A percentile compares a stretch with the other conserved stretches of the same genome.
These are phyloP conservation scores for Scheffersomyces segobiensis DNA, from an alignment of 1,139 yeast species.

Conservation along the genomic window DNA sequence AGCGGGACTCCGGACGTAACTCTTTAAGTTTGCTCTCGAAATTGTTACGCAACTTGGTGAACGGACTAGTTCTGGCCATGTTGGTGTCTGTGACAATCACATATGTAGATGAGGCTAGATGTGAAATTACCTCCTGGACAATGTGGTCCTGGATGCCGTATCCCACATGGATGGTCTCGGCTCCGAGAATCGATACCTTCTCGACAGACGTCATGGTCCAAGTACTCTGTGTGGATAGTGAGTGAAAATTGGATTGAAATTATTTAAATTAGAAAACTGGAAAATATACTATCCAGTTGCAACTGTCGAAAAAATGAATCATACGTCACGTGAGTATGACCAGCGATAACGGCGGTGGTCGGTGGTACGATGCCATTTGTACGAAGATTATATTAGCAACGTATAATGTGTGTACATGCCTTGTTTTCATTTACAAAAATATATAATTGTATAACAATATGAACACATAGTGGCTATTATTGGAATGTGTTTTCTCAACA, in stretches of 20 bases:
- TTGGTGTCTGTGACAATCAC: slow-evolving; percentile 88
- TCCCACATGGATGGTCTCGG: slow-evolving; percentile 88
- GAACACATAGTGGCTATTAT: background rate
- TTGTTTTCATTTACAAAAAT: background rate
- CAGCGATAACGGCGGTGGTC: background rate
- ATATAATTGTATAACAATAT: no score
- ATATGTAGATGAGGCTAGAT: slow-evolving; percentile 82
- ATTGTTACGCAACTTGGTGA: slow-evolving; percentile 32
- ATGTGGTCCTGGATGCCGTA: slow-evolving; percentile 78
- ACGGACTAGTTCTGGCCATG: slow-evolving; percentile 69
- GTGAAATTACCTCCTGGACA: slow-evolving; percentile 62
- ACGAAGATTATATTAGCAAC: no score
- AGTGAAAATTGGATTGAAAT: background rate
- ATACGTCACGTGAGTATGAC: background rate
- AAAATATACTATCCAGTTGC: background rate
- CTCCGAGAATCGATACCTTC: slow-evolving; percentile 74
- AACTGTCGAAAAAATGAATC: background rate
- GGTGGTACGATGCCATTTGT: background rate
- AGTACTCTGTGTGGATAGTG: background rate
- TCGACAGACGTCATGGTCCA: slow-evolving; percentile 31
- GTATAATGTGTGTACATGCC: background rate
- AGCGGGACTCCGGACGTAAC: slow-evolving; percentile 53
- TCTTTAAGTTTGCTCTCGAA: slow-evolving; percentile 32
- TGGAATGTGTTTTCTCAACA: no score
- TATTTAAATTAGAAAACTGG: background rate